phyloP scores from a whole-genome alignment of 768 basidiomycete species.

The Lentinula detonsa region DNA sequence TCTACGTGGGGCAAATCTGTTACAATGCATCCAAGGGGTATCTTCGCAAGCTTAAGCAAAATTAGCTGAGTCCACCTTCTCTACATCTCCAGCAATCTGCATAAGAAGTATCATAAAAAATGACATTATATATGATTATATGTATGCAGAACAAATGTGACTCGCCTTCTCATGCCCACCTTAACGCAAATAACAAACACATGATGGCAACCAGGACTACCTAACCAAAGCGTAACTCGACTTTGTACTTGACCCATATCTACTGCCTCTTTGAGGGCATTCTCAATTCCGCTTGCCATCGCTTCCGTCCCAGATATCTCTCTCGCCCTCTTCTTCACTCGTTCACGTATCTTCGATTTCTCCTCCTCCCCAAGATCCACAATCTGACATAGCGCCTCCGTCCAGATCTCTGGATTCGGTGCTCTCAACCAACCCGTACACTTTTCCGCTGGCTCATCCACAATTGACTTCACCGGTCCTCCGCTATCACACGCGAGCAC shows the following conservation, averaged over 20 bases:
- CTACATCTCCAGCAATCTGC: too few relatives aligned
- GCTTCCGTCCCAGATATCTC: slow-evolving; percentile 70
- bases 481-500: slow-evolving; percentile 84
- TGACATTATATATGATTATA: neutral
- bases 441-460: slow-evolving; percentile 26
- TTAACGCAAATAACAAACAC: neutral
- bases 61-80: too few relatives aligned
- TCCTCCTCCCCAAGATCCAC: slow-evolving; percentile 36
- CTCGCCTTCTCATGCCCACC: neutral
- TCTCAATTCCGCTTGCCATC: slow-evolving; percentile 59
- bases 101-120: too few relatives aligned
- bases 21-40: too few relatives aligned
- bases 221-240: neutral
- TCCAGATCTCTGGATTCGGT: slow-evolving; percentile 66
- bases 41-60: too few relatives aligned
- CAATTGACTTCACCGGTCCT: slow-evolving; percentile 86
- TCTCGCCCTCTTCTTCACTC: slow-evolving; percentile 58
- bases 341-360: slow-evolving; percentile 39
- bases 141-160: neutral
- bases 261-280: slow-evolving; percentile 46
- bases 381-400: slow-evolving; percentile 58
- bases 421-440: slow-evolving; percentile 76
- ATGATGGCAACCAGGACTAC: slow-evolving; percentile 8
- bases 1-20: too few relatives aligned
- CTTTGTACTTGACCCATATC: slow-evolving; percentile 40